Base-by-base conservation (phyloP, 2,329 filamentous ascomycete genomes). In the Fusarium oxysporum region DNA sequence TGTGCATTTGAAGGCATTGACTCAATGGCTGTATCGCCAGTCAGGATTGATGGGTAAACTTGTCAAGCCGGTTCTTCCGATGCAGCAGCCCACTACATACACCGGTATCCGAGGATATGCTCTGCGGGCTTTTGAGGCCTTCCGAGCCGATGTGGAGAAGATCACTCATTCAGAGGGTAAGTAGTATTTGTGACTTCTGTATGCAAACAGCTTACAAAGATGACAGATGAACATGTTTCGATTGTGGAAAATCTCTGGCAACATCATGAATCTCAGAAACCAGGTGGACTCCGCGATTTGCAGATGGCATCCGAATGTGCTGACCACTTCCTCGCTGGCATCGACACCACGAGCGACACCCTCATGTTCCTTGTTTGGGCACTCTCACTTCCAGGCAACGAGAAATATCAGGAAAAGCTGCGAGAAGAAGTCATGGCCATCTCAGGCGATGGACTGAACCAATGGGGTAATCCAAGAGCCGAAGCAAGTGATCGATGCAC, bases 301-400 rank as follows among this genome's bases (percentile, higher is more conserved):
- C 85, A 87, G 25, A 85, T 87, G 43, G 87, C 87, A 1, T 86
- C 86, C 0, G 87, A 89, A 76, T 83, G 81, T 17, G 86, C 86
- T 2, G 87, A 89, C 60, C 87, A 89, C 65, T 81, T 89, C 17
- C 79, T 86, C 1, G 87, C 86, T 0, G 87, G 86, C 0, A 86
- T 88, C 14, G 85, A 88, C 63, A 89, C 87, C 1, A 88, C 86
- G 1, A 85, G 85, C 30, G 86, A 89, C 55, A 86, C 86, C 0
- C 66, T 87, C 4, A 87, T 87, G 82, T 88, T 86, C 65, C 76
- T 84, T 0, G 78, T 88, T 19, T 88, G 85, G 84, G 78, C 83
- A 0, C 80, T 89, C 2, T 88, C 87, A 0, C 79, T 81, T 2
- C 83, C 83, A 0, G 79, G 82, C 37, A 81, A 87, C 55, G 58